Conservation (phyloP, 768 basidiomycete genomes). For the Hemileccinum impolitum region DNA sequence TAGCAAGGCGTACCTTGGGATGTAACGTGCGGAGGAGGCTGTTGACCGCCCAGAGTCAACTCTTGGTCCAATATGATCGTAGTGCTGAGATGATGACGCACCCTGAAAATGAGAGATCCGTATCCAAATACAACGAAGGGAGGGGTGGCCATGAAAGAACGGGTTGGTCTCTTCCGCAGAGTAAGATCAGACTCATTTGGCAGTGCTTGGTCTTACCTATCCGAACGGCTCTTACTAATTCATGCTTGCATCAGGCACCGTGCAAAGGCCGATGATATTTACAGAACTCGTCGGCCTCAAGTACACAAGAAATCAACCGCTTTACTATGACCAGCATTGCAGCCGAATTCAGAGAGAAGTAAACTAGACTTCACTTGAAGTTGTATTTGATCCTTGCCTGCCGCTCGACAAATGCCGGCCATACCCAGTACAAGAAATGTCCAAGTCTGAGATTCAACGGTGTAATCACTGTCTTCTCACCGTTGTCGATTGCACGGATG, state of each 20-base stretch:
- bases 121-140: conserved; percentile 86
- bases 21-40: conserved; percentile 84
- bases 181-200: background rate
- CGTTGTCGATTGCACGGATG: conserved; percentile 55
- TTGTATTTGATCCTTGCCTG: conserved; percentile 64
- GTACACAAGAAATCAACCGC: background rate
- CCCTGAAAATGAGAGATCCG: conserved; percentile 92
- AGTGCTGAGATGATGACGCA: background rate
- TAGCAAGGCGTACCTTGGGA: conserved; percentile 47
- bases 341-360: too few species aligned
- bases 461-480: conserved; percentile 57
- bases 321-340: background rate
- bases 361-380: conserved; percentile 31
- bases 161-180: too few species aligned
- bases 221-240: too few species aligned
- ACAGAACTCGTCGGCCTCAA: background rate
- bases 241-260: too few species aligned
- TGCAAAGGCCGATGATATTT: too few species aligned
- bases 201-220: too few species aligned
- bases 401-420: conserved; percentile 56
- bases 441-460: conserved; percentile 46
- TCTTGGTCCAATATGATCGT: background rate
- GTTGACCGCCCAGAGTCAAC: background rate
- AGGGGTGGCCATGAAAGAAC: conserved; percentile 10
- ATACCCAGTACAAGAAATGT: conserved; percentile 63